Evolutionary conservation across 352 stramenopile genomes (phyloP), one percentile per base, ranked within the genome.

Genomic region (Globisporangium okanoganense): DNA sequence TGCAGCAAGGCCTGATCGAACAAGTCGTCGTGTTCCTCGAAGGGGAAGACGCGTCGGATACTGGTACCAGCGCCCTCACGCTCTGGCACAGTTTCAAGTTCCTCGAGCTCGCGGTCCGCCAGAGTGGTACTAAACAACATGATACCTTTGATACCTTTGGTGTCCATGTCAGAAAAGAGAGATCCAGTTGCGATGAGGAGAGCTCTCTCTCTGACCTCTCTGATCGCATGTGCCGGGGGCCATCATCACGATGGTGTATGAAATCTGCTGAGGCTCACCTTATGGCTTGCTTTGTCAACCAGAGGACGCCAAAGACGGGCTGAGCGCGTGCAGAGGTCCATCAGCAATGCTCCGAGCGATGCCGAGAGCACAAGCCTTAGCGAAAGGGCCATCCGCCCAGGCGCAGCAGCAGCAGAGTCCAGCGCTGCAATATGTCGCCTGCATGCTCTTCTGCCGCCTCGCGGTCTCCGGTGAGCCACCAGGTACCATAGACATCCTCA

Each of bases 71-170:
- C 43, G 12, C 22, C 20, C 62, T 79, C 56, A 35, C 70, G 33
- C 65, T 81, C n/a, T 88, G 79, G 76, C 72, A 88, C 40, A 65
- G 72, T 13, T 51, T 76, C 65, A 86, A 85, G 64, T 74, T 85
- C 22, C 29, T 86, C 13, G 79, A 88, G 59, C 47, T 85, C 5
- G 58, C 43, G 3, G 49, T 70, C 33, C 76, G 76, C 36, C 52
- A 76, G 20, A 74, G 73, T 38, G 76, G 78, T 82, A 58, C 22
- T 58, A 52, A 18, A 25, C 9, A n/a, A 20, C 29, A 7, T 33
- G 29, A 33, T 33, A 33, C 29, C 6, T 33, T 33, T 33, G 43
- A 49, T 10, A 9, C 22, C 10, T 49, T 24, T 49, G 20, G 14
- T 29, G 3, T 49, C 24, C 24, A 29, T 29, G 43, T 33, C 29